Evolutionary conservation across 352 stramenopile species (phyloP).

Genomic region (Globisporangium okanoganense): DNA sequence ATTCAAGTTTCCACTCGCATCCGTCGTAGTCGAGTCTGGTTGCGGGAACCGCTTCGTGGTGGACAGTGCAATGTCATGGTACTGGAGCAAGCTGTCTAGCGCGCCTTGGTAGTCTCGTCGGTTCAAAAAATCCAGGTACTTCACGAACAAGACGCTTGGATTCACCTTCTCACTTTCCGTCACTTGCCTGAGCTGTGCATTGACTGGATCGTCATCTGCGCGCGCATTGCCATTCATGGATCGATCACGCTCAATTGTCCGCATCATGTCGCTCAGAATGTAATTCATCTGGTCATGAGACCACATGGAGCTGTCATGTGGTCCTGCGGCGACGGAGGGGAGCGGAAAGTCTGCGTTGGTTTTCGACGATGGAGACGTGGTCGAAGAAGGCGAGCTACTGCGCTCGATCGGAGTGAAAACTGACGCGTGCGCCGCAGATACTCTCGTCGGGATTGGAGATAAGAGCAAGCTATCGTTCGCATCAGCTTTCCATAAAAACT

Average conservation of each 20-base stretch:
- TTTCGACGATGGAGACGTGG: not conserved
- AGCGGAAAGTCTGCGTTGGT: not conserved
- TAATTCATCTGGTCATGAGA: constrained; percentile 63
- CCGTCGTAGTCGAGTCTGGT: not conserved
- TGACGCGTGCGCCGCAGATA: not conserved
- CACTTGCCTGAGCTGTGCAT: not conserved
- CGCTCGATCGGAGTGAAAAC: constrained; percentile 1
- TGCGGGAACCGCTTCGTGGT: constrained; percentile 10
- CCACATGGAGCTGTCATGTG: constrained; percentile 30
- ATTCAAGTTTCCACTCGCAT: not conserved
- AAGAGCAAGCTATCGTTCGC: constrained; percentile 27
- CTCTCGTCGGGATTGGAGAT: constrained; percentile 25
- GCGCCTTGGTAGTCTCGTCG: constrained; percentile 82
- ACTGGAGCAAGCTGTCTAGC: constrained; percentile 90
- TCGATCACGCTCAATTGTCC: constrained; percentile 17
- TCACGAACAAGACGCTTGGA: constrained; percentile 73
- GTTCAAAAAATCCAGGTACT: constrained; percentile 83
- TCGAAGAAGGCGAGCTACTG: constrained; percentile 2
- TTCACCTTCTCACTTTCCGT: constrained; percentile 20
- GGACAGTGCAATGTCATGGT: constrained; percentile 90
- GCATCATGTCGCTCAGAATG: constrained; percentile 45
- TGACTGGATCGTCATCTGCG: constrained; percentile 3
- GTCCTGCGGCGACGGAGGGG: constrained; percentile 10
- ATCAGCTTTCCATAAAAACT: constrained; percentile 29
- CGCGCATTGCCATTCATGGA: constrained; percentile 4